Percentiles rank a stretch among this genome's conserved stretches.
Conservation (phyloP, 2,329 filamentous ascomycete genomes). For the Fusarium secorum region DNA sequence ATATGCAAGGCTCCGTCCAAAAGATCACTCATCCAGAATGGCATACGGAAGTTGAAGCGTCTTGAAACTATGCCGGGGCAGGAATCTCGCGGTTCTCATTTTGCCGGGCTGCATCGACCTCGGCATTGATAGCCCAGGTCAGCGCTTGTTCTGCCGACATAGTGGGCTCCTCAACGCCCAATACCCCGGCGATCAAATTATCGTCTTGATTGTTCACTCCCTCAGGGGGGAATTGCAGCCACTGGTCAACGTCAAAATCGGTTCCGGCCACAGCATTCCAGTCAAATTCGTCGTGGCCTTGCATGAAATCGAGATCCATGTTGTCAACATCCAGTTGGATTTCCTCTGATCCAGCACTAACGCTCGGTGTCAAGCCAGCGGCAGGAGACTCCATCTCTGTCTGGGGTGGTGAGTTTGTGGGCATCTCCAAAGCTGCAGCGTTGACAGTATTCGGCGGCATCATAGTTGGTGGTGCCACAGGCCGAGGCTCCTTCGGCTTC, state of each 20-base stretch:
- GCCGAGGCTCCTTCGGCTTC: slow-evolving; percentile 38
- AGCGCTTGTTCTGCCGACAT: slow-evolving; percentile 43
- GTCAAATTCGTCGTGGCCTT: slow-evolving; percentile 59
- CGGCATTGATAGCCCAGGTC: slow-evolving; percentile 42
- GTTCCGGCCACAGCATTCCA: slow-evolving; percentile 62
- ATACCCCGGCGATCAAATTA: slow-evolving; percentile 47
- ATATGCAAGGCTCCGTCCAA: slow-evolving; percentile 21
- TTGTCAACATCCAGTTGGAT: slow-evolving; percentile 46
- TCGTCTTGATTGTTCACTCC: slow-evolving; percentile 53
- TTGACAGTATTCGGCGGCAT: slow-evolving; percentile 51
- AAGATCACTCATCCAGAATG: not conserved
- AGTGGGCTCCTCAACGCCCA: slow-evolving; percentile 41
- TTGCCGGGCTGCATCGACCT: slow-evolving; percentile 34
- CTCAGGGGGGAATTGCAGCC: slow-evolving; percentile 65
- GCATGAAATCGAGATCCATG: slow-evolving; percentile 57
- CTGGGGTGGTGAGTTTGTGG: slow-evolving; percentile 54
- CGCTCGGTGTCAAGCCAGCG: slow-evolving; percentile 54
- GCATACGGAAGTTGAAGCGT: not conserved
- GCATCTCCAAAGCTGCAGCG: slow-evolving; percentile 47
- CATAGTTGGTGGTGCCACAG: slow-evolving; percentile 36
- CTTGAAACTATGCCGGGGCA: slow-evolving; percentile 25
- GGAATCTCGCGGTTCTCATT: slow-evolving; percentile 26
- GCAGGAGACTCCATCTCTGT: slow-evolving; percentile 52
- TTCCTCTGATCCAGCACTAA: slow-evolving; percentile 55
- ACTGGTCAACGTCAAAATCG: slow-evolving; percentile 66